These are phyloP conservation scores for Boletellus emodensis DNA, from an alignment of 768 basidiomycete species.

Conservation along the genomic window DNA sequence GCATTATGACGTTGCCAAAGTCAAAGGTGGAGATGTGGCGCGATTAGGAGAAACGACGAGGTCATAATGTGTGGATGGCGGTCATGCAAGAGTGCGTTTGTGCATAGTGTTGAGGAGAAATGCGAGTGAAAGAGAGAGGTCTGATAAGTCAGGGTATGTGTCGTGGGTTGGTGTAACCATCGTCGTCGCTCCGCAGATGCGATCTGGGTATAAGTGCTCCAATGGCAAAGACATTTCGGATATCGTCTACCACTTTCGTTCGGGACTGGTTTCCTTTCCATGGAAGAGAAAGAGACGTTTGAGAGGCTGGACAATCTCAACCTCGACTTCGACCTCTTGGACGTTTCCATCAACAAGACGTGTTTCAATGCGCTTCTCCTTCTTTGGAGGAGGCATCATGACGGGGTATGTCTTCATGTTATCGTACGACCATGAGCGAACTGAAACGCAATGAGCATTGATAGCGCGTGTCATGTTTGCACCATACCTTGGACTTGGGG, in stretches of 20 bases:
- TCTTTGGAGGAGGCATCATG: slow-evolving; percentile 47
- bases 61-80: slow-evolving; percentile 28
- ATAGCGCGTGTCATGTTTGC: neutral
- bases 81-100: slow-evolving; percentile 23
- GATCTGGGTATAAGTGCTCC: slow-evolving; percentile 29
- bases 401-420: slow-evolving; percentile 65
- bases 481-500: slow-evolving; percentile 53
- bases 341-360: slow-evolving; percentile 48
- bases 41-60: slow-evolving; percentile 31
- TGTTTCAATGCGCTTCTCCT: slow-evolving; percentile 47
- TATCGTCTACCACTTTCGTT: slow-evolving; percentile 27
- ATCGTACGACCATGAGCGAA: slow-evolving; percentile 74
- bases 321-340: slow-evolving; percentile 47
- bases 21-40: slow-evolving; percentile 23
- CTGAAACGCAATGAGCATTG: slow-evolving; percentile 32
- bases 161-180: slow-evolving; percentile 31
- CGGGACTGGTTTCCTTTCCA: slow-evolving; percentile 35
- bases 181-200: slow-evolving; percentile 24
- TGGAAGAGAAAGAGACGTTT: slow-evolving; percentile 73
- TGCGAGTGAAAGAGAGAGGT: slow-evolving; percentile 14
- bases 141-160: slow-evolving; percentile 36
- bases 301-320: slow-evolving; percentile 50
- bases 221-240: slow-evolving; percentile 6
- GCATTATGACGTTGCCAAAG: slow-evolving; percentile 15
- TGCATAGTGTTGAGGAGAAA: slow-evolving; percentile 21